Evolutionary conservation across 768 basidiomycete genomes (phyloP), one percentile per base, ranked within the genome.

Genomic region (Amyloporia xantha): DNA sequence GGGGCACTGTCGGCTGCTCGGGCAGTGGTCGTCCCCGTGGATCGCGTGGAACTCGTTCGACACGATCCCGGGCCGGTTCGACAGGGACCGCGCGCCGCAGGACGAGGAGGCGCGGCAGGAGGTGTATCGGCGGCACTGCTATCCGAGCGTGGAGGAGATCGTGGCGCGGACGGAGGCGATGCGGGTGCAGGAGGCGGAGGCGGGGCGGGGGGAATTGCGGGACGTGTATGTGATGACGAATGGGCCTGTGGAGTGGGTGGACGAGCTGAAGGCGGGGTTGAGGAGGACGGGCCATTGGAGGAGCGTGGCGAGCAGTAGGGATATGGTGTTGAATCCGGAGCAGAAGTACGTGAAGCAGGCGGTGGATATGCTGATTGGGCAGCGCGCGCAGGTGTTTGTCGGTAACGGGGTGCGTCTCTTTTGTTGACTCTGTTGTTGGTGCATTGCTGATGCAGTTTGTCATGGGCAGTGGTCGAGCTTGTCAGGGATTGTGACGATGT

Each of bases 161-260:
- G 71, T 72, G 15, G 60, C 64, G 42, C 71, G 69, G 28, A 71
- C 77, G 6, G 61, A 58, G 49, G 59, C 54, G 40, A 59, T 62
- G 47, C 51, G 54, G 12, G 41, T 30, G 46, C 48, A 48, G 11
- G 39, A 39, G 27, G 57, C 45, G 17, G 60, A 47, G 44, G 19
- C 30, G 35, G 54, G 54, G n/a, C 56, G 48, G 36, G 17, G 33
- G 35, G 54, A 50, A 17, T 57, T 83, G 28, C 70, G 68, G 52
- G 67, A 68, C 39, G 60, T 86, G 25, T 86, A 81, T 51, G 61
- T 86, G 38, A 74, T 85, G 76, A 82, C 82, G 38, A 86, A 87
- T 52, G 84, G 72, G 5, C 66, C 74, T 36, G 53, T 50, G 15
- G 65, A 59, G 40, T 86, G 79, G 79, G 56, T 82, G 44, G 58